Evolutionary conservation across 345 rosid genomes (phyloP), one percentile per base, ranked within the genome.

Genomic region (Noccaea bulbosa): DNA sequence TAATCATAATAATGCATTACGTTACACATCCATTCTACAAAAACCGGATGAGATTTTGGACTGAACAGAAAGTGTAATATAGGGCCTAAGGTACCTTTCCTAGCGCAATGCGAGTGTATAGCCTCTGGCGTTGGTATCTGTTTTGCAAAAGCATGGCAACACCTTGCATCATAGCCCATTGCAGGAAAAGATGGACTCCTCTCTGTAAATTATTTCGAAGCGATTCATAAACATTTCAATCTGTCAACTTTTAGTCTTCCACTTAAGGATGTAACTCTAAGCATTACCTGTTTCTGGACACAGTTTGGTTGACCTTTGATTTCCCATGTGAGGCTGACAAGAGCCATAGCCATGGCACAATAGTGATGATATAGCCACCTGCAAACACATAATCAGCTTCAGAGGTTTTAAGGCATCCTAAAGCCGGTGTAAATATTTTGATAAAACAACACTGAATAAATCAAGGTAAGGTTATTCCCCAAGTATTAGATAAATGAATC

Each of bases 121-220:
- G 88, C 78, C 99, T 87, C 74, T 92, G 99, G 59, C 99, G 99
- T 70, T 92, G 99, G 82, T 95, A 95, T 86, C 97, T 82, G 56
- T 95, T 95, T 77, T 92, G 99, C 20, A 95, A 85, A 80, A 95
- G 98, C 99, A 95, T 92, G 20, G 98, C 94, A 48, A 92, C 92
- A 69, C 99, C 99, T 90, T 95, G 99, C 97, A 95, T 81, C 85
- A 95, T 92, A 74, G 99, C 99, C 99, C 98, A 95, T 82, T 89
- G 92, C 72, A 95, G 85, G 84, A 95, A 95, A 47, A 92, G 97
- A 78, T 90, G 86, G n/a, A 92, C 98, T 34, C 99, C 98, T 78
- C 96, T 86, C 99, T 95, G 86, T 71, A 79, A 11, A 81, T 39
- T 43, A 54, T 65, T 76, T 22, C 2, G 22, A 20, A 20, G 22